Conservation (phyloP, 2,329 filamentous ascomycete species). For the Drechslerella stenobrocha region DNA sequence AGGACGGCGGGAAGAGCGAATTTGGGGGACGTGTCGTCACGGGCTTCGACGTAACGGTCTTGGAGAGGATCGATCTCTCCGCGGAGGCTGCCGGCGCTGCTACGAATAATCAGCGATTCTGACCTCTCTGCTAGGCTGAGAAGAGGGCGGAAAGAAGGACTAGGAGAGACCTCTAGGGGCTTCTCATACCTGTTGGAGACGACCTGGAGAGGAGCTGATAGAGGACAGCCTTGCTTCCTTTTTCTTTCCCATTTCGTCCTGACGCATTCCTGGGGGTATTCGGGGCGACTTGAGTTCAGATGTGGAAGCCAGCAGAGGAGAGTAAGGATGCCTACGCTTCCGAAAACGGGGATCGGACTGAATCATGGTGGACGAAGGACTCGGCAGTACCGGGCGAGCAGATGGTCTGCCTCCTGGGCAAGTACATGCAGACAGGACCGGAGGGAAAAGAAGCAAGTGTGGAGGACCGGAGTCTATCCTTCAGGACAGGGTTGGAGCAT, state of each 20-base stretch:
- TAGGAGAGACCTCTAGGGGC: constrained; percentile 6
- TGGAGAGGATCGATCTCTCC: constrained; percentile 13
- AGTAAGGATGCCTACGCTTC: constrained; percentile 47
- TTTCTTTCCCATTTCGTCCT: constrained; percentile 45
- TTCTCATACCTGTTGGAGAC: constrained; percentile 22
- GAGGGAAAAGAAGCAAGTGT: constrained; percentile 45
- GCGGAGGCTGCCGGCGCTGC: constrained; percentile 31
- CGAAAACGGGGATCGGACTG: constrained; percentile 43
- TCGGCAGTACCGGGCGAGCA: constrained; percentile 31
- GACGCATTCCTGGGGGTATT: constrained; percentile 47
- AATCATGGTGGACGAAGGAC: constrained; percentile 47
- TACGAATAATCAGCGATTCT: constrained; percentile 19
- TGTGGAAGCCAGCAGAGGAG: constrained; percentile 46
- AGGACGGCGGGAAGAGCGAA: constrained; percentile 14
- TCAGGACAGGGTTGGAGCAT: constrained; percentile 45
- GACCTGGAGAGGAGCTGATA: constrained; percentile 18
- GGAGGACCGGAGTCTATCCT: constrained; percentile 31
- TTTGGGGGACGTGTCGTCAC: constrained; percentile 25
- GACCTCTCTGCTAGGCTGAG: constrained; percentile 8
- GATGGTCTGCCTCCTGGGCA: constrained; percentile 31
- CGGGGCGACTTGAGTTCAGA: constrained; percentile 42
- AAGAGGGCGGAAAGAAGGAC: constrained; percentile 1
- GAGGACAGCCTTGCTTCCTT: constrained; percentile 25
- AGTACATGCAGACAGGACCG: constrained; percentile 37
- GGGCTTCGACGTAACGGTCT: constrained; percentile 23